Evolutionary conservation across 2,329 filamentous ascomycete genomes (phyloP).

Genomic region (Didymella segeticola): DNA sequence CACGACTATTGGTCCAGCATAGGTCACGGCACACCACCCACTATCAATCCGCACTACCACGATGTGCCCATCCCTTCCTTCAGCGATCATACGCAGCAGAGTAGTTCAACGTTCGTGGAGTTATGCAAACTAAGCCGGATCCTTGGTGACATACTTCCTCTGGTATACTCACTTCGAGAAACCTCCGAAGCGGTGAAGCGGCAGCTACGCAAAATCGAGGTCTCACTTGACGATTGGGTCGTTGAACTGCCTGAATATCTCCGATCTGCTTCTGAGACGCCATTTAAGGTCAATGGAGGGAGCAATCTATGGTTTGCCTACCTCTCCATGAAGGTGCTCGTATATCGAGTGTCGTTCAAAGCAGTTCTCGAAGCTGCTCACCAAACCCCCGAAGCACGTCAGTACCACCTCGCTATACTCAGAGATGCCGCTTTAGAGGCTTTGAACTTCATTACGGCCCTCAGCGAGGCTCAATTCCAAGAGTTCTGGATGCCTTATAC

Average conservation of each 20-base stretch:
- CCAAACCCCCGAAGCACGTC: constrained; percentile 7
- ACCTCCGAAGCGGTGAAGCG: constrained; percentile 10
- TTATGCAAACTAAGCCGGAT: constrained; percentile 28
- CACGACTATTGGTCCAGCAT: constrained; percentile 34
- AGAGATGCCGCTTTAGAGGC: constrained; percentile 18
- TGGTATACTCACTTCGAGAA: constrained; percentile 23
- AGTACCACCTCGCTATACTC: constrained; percentile 20
- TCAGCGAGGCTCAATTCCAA: constrained; percentile 19
- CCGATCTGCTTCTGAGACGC: background rate
- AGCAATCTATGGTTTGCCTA: constrained; percentile 30
- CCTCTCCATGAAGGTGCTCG: constrained; percentile 22
- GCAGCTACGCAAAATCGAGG: constrained; percentile 19
- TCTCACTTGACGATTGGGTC: constrained; percentile 23
- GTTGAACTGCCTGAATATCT: constrained; percentile 18
- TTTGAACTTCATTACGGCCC: constrained; percentile 11
- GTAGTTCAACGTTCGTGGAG: constrained; percentile 17
- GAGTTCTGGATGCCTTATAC: constrained; percentile 34
- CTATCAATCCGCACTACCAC: constrained; percentile 21
- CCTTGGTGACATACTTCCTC: constrained; percentile 23
- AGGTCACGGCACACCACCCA: constrained; percentile 28
- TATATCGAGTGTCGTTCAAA: constrained; percentile 22
- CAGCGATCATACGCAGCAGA: background rate
- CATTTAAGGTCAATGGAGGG: constrained; percentile 12
- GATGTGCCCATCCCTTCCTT: constrained; percentile 20
- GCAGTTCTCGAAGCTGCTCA: constrained; percentile 6